Base-by-base conservation (phyloP, 495 filamentous ascomycete species). In the Penicillium steckii region DNA sequence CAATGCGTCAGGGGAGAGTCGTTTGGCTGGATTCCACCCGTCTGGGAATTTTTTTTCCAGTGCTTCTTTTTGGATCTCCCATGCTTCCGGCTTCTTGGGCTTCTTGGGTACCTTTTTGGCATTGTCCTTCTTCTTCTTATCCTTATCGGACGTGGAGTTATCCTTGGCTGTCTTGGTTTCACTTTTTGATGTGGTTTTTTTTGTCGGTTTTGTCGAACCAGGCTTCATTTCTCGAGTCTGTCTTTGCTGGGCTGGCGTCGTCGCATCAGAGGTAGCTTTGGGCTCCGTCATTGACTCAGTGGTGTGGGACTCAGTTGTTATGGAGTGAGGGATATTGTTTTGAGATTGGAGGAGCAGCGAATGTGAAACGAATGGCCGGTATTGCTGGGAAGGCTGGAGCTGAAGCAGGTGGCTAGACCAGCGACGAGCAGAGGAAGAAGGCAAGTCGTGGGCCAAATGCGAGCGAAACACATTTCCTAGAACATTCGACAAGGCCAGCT, bases 1-100 rank as follows among this genome's bases (percentile, higher is more conserved):
- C 9, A 95, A 64, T 9, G 93, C 89, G 66, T 96, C 92, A 0
- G 93, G 94, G 0, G 94, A 97, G 1, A 98, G 82, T 50, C 84
- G 84, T 71, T 95, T 97, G 22, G 76, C 76, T 19, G 94, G 91
- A 33, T 77, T 73, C 91, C 93, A 98, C 6, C 85, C 84, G 1
- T 58, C 67, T 1, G 82, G 78, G 58, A 97, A 95, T 62, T 97
- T 96, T 24, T 76, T 60, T 47, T 82, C 71, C 15, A 93, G 64
- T 0, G 80, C 83, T 1, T 65, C 66, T 67, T 95, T 95, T 41
- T 95, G 83, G 8, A 83, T 69, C 56, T 81, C 77, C 91, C 91
- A 96, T 3, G 46, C 41, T 57, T 88, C 82, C 15, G 50, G 61
- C 52, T 75, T 73, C 52, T 60, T 66, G n/a, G 69, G 63, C 8